These are phyloP conservation scores for Leccinum subtestaceum DNA, from an alignment of 768 basidiomycete genomes.

Conservation along the genomic window DNA sequence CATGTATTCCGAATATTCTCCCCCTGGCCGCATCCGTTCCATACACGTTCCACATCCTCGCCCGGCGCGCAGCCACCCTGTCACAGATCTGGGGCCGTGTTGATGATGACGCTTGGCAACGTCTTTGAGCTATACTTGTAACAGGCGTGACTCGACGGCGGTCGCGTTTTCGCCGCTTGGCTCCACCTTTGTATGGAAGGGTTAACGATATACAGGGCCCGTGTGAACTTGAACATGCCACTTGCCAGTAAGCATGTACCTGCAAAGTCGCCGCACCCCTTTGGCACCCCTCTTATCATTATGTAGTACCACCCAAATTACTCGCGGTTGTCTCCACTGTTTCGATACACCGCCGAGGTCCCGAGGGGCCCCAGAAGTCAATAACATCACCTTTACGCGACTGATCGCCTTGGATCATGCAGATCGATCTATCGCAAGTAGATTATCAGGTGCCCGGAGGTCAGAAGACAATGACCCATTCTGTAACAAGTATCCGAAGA, in stretches of 20 bases:
- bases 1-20: neutral
- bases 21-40: neutral
- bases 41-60: neutral
- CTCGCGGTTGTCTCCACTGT: neutral
- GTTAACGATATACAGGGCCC: neutral
- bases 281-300: neutral
- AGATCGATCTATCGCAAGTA: conserved; percentile 3
- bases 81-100: neutral
- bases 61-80: neutral
- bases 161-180: neutral
- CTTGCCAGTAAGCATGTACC: neutral
- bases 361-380: conserved; percentile 5
- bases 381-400: neutral
- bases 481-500: neutral
- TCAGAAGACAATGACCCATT: neutral
- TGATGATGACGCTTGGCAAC: neutral
- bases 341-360: conserved; percentile 10
- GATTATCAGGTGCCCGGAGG: neutral
- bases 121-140: neutral
- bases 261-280: neutral
- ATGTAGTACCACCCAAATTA: neutral
- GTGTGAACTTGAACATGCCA: neutral
- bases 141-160: neutral
- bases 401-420: neutral
- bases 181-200: neutral